A percentile compares a stretch with the other conserved stretches of the same genome.
Evolutionary conservation across 176 grass and related monocot species (phyloP).

Genomic region (Carex parvula): DNA sequence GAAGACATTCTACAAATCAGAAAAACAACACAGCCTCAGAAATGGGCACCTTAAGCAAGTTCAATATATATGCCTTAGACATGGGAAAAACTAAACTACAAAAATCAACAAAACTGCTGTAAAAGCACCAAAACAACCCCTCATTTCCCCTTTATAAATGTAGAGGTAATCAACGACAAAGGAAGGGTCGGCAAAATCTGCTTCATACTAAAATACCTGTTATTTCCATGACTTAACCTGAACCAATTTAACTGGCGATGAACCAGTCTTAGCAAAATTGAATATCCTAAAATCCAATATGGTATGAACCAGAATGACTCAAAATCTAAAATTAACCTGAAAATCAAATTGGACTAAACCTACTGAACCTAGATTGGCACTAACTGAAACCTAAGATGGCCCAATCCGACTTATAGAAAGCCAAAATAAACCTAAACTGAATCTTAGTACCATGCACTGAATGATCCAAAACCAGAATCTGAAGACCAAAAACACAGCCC

Average conservation of each 20-base stretch:
- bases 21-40: background rate
- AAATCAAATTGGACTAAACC: background rate
- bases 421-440: background rate
- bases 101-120: background rate
- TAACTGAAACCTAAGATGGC: background rate
- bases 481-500: background rate
- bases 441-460: background rate
- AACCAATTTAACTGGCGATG: background rate
- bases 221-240: background rate
- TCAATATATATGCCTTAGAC: background rate
- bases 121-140: background rate
- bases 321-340: background rate
- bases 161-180: background rate
- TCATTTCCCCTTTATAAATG: background rate
- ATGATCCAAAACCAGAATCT: constrained; percentile 1
- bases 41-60: background rate
- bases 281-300: background rate
- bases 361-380: background rate
- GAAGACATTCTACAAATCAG: background rate
- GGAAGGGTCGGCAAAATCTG: background rate
- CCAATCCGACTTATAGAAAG: background rate
- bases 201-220: background rate
- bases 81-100: background rate
- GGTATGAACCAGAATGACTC: background rate
- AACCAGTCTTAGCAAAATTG: background rate